phyloP scores from a whole-genome alignment of 371 early-diverging fungal species.

The Blastocladiella emersonii region DNA sequence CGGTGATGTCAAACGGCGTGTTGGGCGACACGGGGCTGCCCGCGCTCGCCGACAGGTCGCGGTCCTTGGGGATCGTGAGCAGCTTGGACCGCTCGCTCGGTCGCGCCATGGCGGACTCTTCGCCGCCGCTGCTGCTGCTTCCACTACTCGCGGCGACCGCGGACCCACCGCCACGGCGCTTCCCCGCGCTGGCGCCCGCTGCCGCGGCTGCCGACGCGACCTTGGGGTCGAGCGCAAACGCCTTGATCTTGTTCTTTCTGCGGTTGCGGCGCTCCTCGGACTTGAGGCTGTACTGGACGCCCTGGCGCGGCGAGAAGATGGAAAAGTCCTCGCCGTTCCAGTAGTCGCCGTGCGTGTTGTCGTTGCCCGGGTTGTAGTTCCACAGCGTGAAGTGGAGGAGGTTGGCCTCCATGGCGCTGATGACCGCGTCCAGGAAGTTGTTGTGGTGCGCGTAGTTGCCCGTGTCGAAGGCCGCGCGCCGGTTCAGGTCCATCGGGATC shows the following conservation, averaged over 20 bases:
- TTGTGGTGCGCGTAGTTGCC: conserved; percentile 55
- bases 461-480: conserved; percentile 43
- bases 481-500: conserved; percentile 73
- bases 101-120: too few species aligned
- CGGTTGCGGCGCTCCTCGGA: neutral
- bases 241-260: neutral
- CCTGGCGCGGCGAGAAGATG: conserved; percentile 35
- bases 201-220: too few species aligned
- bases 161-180: too few species aligned
- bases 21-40: conserved; percentile 13
- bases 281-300: neutral
- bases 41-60: too few species aligned
- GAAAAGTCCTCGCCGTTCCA: conserved; percentile 87
- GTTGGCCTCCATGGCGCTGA: conserved; percentile 56
- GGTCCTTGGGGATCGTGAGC: too few species aligned
- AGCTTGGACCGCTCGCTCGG: too few species aligned
- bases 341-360: conserved; percentile 60
- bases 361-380: conserved; percentile 35
- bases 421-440: conserved; percentile 55
- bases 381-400: conserved; percentile 57
- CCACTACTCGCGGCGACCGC: too few species aligned
- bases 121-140: too few species aligned
- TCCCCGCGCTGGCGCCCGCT: too few species aligned
- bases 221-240: too few species aligned
- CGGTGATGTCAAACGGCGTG: conserved; percentile 34